Conservation (phyloP, 768 basidiomycete genomes). For the Dioszegia crocea region DNA sequence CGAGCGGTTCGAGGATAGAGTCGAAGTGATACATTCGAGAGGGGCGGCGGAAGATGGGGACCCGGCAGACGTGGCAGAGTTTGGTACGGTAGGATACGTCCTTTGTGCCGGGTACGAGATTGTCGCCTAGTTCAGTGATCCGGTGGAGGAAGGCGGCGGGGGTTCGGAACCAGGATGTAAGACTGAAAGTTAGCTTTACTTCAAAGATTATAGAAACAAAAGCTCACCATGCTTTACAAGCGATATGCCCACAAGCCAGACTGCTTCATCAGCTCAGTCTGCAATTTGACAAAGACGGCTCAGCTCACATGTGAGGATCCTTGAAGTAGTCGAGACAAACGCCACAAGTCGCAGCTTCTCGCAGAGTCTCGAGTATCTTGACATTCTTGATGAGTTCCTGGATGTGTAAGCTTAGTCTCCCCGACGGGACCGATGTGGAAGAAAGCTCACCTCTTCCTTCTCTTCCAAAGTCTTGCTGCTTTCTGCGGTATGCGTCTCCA, state of each 20-base stretch:
- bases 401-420: not conserved
- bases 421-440: no score
- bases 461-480: slow-evolving; percentile 3
- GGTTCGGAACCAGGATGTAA: slow-evolving; percentile 28
- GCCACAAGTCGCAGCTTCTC: slow-evolving; percentile 29
- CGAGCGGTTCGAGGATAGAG: slow-evolving; percentile 34
- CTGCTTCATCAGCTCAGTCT: slow-evolving; percentile 6
- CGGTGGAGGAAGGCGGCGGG: slow-evolving; percentile 18
- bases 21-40: slow-evolving; percentile 26
- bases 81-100: slow-evolving; percentile 35
- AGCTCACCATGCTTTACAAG: slow-evolving; percentile 38
- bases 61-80: slow-evolving; percentile 38
- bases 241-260: slow-evolving; percentile 39
- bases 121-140: not conserved
- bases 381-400: slow-evolving; percentile 22
- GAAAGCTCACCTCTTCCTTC: slow-evolving; percentile 11
- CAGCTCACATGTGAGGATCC: slow-evolving; percentile 41
- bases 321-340: slow-evolving; percentile 34
- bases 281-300: not conserved
- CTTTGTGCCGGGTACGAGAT: slow-evolving; percentile 3
- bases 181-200: slow-evolving; percentile 17
- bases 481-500: slow-evolving; percentile 10
- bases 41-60: slow-evolving; percentile 28
- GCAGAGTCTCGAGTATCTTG: slow-evolving; percentile 13
- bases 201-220: not conserved